Evolutionary conservation across 2,329 filamentous ascomycete genomes (phyloP), one percentile per base, ranked within the genome.

Genomic region (Laburnicola sp.): DNA sequence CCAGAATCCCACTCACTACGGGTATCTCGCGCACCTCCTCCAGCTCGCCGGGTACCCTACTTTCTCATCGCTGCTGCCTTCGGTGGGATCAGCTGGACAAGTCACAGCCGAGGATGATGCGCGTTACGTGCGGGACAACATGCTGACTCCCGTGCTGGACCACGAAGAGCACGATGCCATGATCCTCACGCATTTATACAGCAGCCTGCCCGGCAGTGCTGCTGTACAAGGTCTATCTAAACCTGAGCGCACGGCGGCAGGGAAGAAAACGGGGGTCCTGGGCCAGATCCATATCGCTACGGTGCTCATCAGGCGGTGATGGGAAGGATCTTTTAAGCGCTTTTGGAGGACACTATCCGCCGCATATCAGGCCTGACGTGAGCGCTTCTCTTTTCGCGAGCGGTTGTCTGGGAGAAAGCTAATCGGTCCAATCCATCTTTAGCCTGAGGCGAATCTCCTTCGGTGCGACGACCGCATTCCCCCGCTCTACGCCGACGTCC

Each of bases 1-100:
- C 44, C 69, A 71, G 45, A 59, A 55, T 8, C 68, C 69, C 26
- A 48, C 58, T 21, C 58, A 55, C 41, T 72, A 66, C 48, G 63
- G 58, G 22, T 56, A 54, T 11, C 54, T 71, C 11, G 51, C 46
- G 27, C 54, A 51, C 43, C 57, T 63, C 7, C 62, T 72, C 23
- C 53, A 59, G 25, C 50, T 40, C 6, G 49, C 60, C 16, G 66
- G 60, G 25, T 70, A 70, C 46, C 55, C 60, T 6, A 48, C 48
- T 21, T 47, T 60, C 3, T 51, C 58, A 22, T 50, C 64, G 21
- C 54, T 60, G 4, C 59, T 71, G 3, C 66, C 59, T 9, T 62
- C 56, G 5, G 51, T 60, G 3, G 58, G 57, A 36, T 50, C 48
- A 28, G 16, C 56, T 34, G 51, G 21, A 21, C 48, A 53, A 10